Evolutionary conservation across 2,329 filamentous ascomycete species (phyloP).

Genomic region (Aureobasidium subglaciale): DNA sequence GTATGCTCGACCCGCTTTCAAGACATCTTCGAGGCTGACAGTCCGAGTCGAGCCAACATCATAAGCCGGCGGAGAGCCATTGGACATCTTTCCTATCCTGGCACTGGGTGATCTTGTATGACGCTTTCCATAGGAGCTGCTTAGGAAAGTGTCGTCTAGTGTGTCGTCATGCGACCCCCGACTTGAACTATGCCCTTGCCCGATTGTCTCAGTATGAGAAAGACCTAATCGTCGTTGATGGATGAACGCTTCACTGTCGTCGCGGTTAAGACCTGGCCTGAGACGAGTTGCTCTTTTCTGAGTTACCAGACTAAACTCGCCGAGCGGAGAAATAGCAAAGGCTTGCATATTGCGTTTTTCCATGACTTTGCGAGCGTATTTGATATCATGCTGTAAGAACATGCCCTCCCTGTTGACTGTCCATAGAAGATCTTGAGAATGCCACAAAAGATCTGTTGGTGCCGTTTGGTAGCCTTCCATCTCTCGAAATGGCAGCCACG

Average conservation of each 20-base stretch:
- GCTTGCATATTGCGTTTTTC: conserved; percentile 51
- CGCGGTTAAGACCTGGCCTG: conserved; percentile 3
- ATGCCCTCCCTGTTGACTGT: conserved; percentile 55
- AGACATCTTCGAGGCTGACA: conserved; percentile 45
- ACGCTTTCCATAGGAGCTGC: conserved; percentile 37
- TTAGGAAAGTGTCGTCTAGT: conserved; percentile 49
- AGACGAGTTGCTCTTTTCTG: conserved; percentile 39
- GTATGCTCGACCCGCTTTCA: conserved; percentile 36
- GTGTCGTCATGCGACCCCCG: conserved; percentile 47
- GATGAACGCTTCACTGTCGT: conserved; percentile 11
- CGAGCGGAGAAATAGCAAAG: conserved; percentile 50
- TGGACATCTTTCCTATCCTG: conserved; percentile 46
- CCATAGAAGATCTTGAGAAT: conserved; percentile 58
- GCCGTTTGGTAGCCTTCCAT: conserved; percentile 49
- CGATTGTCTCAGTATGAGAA: background rate
- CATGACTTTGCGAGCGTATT: conserved; percentile 52
- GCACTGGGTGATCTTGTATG: conserved; percentile 33
- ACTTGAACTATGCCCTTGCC: background rate
- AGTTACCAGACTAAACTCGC: conserved; percentile 48
- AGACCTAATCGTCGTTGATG: conserved; percentile 1
- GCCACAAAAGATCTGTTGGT: conserved; percentile 56
- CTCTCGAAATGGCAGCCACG: conserved; percentile 55
- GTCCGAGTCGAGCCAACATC: conserved; percentile 39
- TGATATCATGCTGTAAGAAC: conserved; percentile 57
- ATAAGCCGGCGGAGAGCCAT: conserved; percentile 47